Evolutionary conservation across 352 stramenopile genomes (phyloP).

Genomic region (Pythium biforme): DNA sequence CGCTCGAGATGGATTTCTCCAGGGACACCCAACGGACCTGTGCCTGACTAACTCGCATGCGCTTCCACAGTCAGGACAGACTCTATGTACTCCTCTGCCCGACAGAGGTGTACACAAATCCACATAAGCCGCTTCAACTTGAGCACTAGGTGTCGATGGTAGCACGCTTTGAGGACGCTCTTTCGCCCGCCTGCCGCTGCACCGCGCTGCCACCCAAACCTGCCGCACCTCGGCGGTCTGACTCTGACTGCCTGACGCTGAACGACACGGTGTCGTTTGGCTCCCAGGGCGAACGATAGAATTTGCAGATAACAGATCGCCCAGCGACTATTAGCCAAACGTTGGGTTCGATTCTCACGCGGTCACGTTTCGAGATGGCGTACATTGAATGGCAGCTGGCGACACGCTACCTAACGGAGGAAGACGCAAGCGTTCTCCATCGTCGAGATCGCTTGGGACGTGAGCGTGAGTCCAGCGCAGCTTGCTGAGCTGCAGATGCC

Average conservation of each 20-base stretch:
- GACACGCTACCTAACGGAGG: background rate
- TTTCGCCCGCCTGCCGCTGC: background rate
- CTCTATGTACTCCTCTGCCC: no score
- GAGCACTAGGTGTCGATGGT: no score
- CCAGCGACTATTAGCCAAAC: no score
- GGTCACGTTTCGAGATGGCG: no score
- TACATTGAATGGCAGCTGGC: background rate
- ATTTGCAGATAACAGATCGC: no score
- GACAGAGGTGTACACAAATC: background rate
- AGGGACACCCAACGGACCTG: background rate
- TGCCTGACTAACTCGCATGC: no score
- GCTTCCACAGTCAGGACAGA: no score
- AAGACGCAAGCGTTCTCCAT: background rate
- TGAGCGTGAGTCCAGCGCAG: background rate
- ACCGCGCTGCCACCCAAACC: no score
- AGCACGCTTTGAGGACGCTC: background rate
- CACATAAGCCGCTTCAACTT: background rate
- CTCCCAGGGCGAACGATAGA: no score
- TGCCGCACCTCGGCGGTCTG: background rate
- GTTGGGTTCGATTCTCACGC: no score
- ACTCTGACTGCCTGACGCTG: no score
- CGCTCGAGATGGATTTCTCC: slow-evolving; percentile 20
- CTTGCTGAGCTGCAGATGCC: background rate
- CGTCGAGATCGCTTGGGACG: background rate
- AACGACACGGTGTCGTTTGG: no score